These are phyloP conservation scores for Thielaviopsis punctulata DNA, from an alignment of 2,329 filamentous ascomycete species.

Conservation along the genomic window DNA sequence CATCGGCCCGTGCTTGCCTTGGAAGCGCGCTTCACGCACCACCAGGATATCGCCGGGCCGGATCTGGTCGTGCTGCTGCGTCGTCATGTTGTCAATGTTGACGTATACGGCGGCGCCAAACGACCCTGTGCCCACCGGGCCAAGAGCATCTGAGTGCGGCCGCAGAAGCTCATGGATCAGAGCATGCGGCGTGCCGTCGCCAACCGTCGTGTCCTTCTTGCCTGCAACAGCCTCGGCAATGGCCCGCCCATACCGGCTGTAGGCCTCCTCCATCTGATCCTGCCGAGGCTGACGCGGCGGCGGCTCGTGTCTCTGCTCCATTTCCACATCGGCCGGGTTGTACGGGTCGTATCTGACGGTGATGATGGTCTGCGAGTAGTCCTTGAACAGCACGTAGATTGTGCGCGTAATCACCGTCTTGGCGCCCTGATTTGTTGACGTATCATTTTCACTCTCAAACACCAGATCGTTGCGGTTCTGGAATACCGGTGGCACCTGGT, in stretches of 20 bases:
- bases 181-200: constrained; percentile 63
- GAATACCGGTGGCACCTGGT: constrained; percentile 62
- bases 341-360: constrained; percentile 62
- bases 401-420: constrained; percentile 60
- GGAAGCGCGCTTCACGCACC: constrained; percentile 83
- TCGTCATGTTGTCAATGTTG: constrained; percentile 87
- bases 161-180: constrained; percentile 66
- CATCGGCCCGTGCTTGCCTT: constrained; percentile 89
- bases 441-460: constrained; percentile 65
- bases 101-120: constrained; percentile 88
- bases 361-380: constrained; percentile 90
- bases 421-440: constrained; percentile 49
- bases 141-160: constrained; percentile 54
- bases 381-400: constrained; percentile 76
- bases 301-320: constrained; percentile 75
- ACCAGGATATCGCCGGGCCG: constrained; percentile 82
- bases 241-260: constrained; percentile 61
- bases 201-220: constrained; percentile 66
- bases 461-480: constrained; percentile 71
- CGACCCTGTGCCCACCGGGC: constrained; percentile 70
- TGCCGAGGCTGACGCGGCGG: constrained; percentile 71
- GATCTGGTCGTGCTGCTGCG: constrained; percentile 82
- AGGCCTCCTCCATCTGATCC: constrained; percentile 79
- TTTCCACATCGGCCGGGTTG: constrained; percentile 51
- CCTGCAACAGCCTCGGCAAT: constrained; percentile 53